Evolutionary conservation across 805 yeast genomes (phyloP).

Genomic region (Kurtzmaniella fragi): DNA sequence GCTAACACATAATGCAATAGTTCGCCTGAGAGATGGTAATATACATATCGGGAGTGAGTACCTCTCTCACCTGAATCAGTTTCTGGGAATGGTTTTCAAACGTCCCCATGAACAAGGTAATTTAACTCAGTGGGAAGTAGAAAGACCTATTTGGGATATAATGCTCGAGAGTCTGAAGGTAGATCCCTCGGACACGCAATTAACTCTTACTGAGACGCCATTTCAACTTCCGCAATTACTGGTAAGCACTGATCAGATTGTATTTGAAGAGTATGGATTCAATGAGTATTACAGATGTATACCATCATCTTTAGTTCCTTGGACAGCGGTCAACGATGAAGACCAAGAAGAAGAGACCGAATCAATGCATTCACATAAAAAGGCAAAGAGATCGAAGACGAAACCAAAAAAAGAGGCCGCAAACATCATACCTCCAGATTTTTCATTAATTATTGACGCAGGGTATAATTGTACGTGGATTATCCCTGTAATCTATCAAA

Average conservation of each 20-base stretch:
- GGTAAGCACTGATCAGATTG: constrained; percentile 80
- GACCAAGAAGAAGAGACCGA: neutral
- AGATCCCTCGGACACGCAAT: constrained; percentile 33
- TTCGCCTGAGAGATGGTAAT: constrained; percentile 71
- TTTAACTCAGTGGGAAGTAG: constrained; percentile 84
- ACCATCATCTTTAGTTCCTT: constrained; percentile 42
- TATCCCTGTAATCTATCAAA: constrained; percentile 76
- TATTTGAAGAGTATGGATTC: constrained; percentile 92
- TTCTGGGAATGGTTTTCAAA: constrained; percentile 65
- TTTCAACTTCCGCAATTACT: constrained; percentile 78
- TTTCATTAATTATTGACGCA: constrained; percentile 76
- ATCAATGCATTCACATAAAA: neutral
- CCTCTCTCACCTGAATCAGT: constrained; percentile 57
- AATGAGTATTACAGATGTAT: constrained; percentile 63
- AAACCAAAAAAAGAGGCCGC: constrained; percentile 9
- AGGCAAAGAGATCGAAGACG: neutral
- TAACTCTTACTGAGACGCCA: constrained; percentile 77
- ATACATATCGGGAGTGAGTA: constrained; percentile 69
- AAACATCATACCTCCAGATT: constrained; percentile 36
- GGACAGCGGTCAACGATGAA: constrained; percentile 8
- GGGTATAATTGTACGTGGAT: constrained; percentile 88
- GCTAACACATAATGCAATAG: constrained; percentile 53
- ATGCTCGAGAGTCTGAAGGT: constrained; percentile 37
- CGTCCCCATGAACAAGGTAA: constrained; percentile 80
- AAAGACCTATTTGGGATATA: constrained; percentile 88